Percentiles rank a stretch among this genome's conserved stretches.
phyloP scores from a whole-genome alignment of 1,284 basidiomycete genomes.

The Psilocybe mexicana region DNA sequence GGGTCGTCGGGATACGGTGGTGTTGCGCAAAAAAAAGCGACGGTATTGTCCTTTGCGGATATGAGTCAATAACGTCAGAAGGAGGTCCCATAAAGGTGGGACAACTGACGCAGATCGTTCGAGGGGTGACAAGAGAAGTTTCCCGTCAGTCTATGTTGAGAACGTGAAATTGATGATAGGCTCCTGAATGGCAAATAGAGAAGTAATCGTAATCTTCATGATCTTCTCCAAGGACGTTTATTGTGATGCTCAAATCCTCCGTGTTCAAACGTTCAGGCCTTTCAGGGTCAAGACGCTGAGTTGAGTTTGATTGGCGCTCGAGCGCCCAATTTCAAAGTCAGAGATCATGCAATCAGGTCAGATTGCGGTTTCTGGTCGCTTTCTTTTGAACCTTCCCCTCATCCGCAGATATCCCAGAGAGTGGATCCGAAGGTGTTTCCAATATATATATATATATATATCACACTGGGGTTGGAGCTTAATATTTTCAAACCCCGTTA shows the following conservation, averaged over 20 bases:
- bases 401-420: background rate
- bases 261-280: background rate
- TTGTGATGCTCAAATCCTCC: too few relatives aligned
- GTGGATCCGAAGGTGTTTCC: background rate
- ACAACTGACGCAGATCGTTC: constrained; percentile 16
- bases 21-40: background rate
- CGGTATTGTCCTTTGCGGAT: constrained; percentile 15
- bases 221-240: too few relatives aligned
- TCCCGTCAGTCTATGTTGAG: constrained; percentile 16
- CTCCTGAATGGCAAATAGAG: constrained; percentile 11
- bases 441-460: background rate
- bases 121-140: constrained; percentile 16
- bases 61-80: constrained; percentile 18
- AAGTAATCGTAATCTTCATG: too few relatives aligned
- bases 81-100: constrained; percentile 10
- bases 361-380: too few relatives aligned
- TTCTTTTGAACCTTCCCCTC: too few relatives aligned
- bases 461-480: background rate
- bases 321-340: constrained; percentile 18
- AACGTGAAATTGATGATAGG: constrained; percentile 8
- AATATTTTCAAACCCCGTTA: constrained; percentile 10
- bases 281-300: constrained; percentile 7
- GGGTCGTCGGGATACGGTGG: background rate
- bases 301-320: constrained; percentile 21
- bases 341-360: background rate